Conservation (phyloP, 2,329 filamentous ascomycete species). For the Ilyonectria robusta region DNA sequence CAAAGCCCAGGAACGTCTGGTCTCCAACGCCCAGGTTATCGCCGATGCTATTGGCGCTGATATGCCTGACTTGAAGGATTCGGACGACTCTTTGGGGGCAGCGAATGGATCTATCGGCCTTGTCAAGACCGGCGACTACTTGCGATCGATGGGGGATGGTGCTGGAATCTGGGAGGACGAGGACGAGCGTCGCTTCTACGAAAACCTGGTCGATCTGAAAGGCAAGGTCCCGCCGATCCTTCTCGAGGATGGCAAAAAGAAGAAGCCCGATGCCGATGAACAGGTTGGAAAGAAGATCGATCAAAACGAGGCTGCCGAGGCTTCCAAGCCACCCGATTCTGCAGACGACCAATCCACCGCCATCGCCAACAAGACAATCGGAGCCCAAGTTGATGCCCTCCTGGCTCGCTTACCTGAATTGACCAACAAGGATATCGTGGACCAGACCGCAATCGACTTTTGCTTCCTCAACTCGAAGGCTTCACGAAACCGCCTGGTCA, state of each 20-base stretch:
- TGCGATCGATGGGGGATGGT: slow-evolving; percentile 90
- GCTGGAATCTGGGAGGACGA: slow-evolving; percentile 99
- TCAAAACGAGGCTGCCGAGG: slow-evolving; percentile 62
- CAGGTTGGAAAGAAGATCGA: slow-evolving; percentile 84
- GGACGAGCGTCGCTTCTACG: slow-evolving; percentile 97
- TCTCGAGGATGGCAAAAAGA: slow-evolving; percentile 95
- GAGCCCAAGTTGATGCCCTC: slow-evolving; percentile 94
- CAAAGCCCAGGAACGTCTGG: slow-evolving; percentile 91
- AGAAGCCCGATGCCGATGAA: slow-evolving; percentile 86
- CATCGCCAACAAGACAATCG: slow-evolving; percentile 97
- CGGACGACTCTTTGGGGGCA: slow-evolving; percentile 76
- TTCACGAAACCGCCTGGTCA: slow-evolving; percentile 93
- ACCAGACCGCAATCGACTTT: slow-evolving; percentile 95
- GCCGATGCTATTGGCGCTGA: slow-evolving; percentile 90
- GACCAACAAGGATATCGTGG: slow-evolving; percentile 90
- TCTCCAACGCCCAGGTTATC: slow-evolving; percentile 90
- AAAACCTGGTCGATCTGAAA: slow-evolving; percentile 94
- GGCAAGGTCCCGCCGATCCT: slow-evolving; percentile 95
- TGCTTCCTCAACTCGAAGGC: slow-evolving; percentile 99
- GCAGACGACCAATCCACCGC: slow-evolving; percentile 90
- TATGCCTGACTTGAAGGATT: slow-evolving; percentile 93
- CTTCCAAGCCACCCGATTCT: slow-evolving; percentile 66
- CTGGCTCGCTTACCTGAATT: slow-evolving; percentile 91
- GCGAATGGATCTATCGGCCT: slow-evolving; percentile 88
- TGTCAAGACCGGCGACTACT: slow-evolving; percentile 93